A percentile compares a stretch with the other conserved stretches of the same genome.
phyloP scores from a whole-genome alignment of 2,329 filamentous ascomycete species.

The Ascochyta koolunga region DNA sequence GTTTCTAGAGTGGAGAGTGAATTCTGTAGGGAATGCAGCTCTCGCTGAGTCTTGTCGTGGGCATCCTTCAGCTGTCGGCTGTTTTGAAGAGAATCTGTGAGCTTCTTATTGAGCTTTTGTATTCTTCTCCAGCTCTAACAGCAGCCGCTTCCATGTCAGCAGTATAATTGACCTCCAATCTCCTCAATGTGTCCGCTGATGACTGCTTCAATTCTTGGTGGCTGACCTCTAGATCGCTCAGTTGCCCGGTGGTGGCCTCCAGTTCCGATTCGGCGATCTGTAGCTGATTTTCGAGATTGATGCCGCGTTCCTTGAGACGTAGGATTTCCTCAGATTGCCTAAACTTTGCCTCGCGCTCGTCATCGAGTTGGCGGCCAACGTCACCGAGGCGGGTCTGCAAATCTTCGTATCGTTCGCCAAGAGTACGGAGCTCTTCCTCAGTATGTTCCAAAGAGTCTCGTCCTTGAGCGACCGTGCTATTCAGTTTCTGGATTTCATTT shows the following conservation, averaged over 20 bases:
- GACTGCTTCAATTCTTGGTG: conserved; percentile 28
- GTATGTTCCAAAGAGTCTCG: conserved; percentile 16
- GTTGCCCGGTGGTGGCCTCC: conserved; percentile 14
- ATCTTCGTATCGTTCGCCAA: conserved; percentile 37
- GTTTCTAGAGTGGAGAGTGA: conserved; percentile 26
- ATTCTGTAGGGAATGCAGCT: conserved; percentile 24
- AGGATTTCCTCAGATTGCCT: conserved; percentile 30
- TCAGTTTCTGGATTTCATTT: conserved; percentile 16
- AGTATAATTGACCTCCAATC: conserved; percentile 25
- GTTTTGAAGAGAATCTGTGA: conserved; percentile 21
- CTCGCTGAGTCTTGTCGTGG: conserved; percentile 22
- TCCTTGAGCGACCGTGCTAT: conserved; percentile 9
- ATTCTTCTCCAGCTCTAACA: conserved; percentile 21
- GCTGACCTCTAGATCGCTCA: conserved; percentile 25
- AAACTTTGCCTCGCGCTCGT: conserved; percentile 20
- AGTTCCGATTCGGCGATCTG: conserved; percentile 26
- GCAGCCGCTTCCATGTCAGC: conserved; percentile 22
- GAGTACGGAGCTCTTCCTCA: conserved; percentile 14
- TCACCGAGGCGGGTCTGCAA: conserved; percentile 35
- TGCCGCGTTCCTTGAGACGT: conserved; percentile 25
- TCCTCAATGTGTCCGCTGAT: conserved; percentile 24
- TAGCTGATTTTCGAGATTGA: conserved; percentile 27
- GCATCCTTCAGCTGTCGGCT: conserved; percentile 9
- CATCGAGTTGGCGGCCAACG: conserved; percentile 31
- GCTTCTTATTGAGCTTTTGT: conserved; percentile 23